phyloP scores from a whole-genome alignment of 345 rosid species.

The Raphanus sativus region DNA sequence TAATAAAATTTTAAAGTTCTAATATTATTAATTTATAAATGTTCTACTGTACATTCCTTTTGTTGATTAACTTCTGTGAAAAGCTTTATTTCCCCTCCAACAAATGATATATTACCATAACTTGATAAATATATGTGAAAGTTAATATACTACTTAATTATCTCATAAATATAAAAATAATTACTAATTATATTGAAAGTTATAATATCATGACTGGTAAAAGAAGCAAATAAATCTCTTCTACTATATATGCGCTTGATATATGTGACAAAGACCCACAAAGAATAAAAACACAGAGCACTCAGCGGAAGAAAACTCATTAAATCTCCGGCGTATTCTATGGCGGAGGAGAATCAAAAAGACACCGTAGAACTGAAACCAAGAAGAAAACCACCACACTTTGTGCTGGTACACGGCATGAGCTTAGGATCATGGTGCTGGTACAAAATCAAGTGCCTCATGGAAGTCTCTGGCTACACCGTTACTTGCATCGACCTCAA shows the following conservation, averaged over 20 bases:
- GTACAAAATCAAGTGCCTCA: conserved; percentile 71
- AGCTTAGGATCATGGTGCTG: conserved; percentile 93
- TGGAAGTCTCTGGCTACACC: conserved; percentile 74
- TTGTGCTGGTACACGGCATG: conserved; percentile 80
- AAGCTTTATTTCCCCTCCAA: not conserved
- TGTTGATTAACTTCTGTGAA: not conserved
- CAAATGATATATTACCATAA: not conserved
- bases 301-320: not conserved
- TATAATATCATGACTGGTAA: not conserved
- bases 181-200: not conserved
- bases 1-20: no score
- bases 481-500: conserved; percentile 86
- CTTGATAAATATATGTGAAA: not conserved
- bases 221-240: conserved; percentile 3
- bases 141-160: not conserved
- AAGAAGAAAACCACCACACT: conserved; percentile 44
- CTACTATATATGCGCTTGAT: conserved; percentile 32
- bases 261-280: conserved; percentile 13
- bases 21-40: no score
- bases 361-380: conserved; percentile 4
- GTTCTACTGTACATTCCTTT: no score
- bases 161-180: not conserved
- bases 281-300: not conserved
- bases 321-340: conserved; percentile 23
- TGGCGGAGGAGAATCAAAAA: conserved; percentile 46